Evolutionary conservation across 192 early-diverging fungal genomes (phyloP).

Genomic region (Coemansia sp.): DNA sequence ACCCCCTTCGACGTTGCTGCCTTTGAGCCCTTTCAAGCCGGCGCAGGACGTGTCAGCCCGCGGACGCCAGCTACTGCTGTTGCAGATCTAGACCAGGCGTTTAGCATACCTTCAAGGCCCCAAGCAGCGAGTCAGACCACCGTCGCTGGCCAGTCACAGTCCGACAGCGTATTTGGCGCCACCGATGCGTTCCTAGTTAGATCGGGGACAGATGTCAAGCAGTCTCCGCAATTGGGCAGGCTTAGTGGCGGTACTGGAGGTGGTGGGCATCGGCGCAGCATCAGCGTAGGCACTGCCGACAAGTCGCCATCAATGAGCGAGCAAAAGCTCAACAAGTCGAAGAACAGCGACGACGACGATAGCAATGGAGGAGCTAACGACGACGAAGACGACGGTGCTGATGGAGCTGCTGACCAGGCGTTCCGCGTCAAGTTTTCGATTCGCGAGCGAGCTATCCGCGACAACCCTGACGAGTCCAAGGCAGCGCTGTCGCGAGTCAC

Average conservation of each 20-base stretch:
- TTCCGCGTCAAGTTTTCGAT: conserved; percentile 56
- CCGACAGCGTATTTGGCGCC: conserved; percentile 13
- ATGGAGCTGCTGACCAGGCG: conserved; percentile 12
- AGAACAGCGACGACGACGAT: not conserved
- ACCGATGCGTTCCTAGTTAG: conserved; percentile 10
- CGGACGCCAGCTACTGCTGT: not conserved
- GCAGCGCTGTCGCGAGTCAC: conserved; percentile 46
- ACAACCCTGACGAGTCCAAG: conserved; percentile 53
- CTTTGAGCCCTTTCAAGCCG: conserved; percentile 10
- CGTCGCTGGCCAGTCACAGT: not conserved
- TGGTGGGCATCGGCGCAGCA: conserved; percentile 29
- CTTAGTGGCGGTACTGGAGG: not conserved
- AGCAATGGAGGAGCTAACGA: too few species aligned
- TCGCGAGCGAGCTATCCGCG: conserved; percentile 44
- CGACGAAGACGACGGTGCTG: not conserved
- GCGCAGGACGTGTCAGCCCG: not conserved
- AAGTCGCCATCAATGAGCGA: conserved; percentile 1
- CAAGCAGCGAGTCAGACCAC: not conserved
- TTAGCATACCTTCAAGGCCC: conserved; percentile 26
- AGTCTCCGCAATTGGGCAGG: conserved; percentile 10
- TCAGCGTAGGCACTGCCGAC: conserved; percentile 14
- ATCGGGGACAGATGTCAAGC: not conserved
- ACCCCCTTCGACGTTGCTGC: conserved; percentile 1
- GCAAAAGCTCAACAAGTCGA: not conserved
- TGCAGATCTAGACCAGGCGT: conserved; percentile 43